phyloP scores from a whole-genome alignment of 2,329 filamentous ascomycete species.

The Cladorrhinum sp. region DNA sequence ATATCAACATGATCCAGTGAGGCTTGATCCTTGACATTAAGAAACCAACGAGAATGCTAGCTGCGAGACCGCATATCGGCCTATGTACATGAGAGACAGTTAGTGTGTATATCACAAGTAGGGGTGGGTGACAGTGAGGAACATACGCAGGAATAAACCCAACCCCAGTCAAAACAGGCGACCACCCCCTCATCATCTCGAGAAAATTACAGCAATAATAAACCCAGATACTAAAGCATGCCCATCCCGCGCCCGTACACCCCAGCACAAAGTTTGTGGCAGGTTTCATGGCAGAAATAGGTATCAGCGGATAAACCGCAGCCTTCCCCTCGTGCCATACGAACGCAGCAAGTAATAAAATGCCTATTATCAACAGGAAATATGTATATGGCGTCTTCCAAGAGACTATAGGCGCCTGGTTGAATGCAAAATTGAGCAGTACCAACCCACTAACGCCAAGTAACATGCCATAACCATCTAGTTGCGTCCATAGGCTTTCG shows the following conservation, averaged over 20 bases:
- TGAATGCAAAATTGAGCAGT: slow-evolving; percentile 58
- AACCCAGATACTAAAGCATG: slow-evolving; percentile 41
- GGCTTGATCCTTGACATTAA: slow-evolving; percentile 40
- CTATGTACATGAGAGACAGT: slow-evolving; percentile 19
- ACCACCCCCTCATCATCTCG: slow-evolving; percentile 34
- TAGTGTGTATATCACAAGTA: too few species aligned
- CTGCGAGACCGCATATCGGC: slow-evolving; percentile 42
- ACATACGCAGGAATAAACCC: slow-evolving; percentile 41
- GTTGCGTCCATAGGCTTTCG: slow-evolving; percentile 27
- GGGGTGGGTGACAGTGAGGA: too few species aligned
- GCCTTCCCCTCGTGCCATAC: slow-evolving; percentile 44
- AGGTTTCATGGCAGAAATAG: slow-evolving; percentile 43
- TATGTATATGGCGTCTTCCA: slow-evolving; percentile 52
- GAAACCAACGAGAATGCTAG: slow-evolving; percentile 44
- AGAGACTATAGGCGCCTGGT: slow-evolving; percentile 53
- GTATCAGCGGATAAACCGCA: slow-evolving; percentile 48
- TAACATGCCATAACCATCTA: slow-evolving; percentile 28
- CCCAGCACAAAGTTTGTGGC: slow-evolving; percentile 48
- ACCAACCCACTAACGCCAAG: slow-evolving; percentile 49
- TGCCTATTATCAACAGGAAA: slow-evolving; percentile 49
- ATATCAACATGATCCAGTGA: slow-evolving; percentile 43
- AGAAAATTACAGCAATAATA: slow-evolving; percentile 42
- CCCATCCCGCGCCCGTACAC: slow-evolving; percentile 44
- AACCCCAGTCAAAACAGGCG: slow-evolving; percentile 43
- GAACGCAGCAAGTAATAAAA: slow-evolving; percentile 49